A percentile compares a stretch with the other conserved stretches of the same genome.
These are phyloP conservation scores for Gentiana straminea DNA, from an alignment of 257 asterid genomes.

Conservation along the genomic window DNA sequence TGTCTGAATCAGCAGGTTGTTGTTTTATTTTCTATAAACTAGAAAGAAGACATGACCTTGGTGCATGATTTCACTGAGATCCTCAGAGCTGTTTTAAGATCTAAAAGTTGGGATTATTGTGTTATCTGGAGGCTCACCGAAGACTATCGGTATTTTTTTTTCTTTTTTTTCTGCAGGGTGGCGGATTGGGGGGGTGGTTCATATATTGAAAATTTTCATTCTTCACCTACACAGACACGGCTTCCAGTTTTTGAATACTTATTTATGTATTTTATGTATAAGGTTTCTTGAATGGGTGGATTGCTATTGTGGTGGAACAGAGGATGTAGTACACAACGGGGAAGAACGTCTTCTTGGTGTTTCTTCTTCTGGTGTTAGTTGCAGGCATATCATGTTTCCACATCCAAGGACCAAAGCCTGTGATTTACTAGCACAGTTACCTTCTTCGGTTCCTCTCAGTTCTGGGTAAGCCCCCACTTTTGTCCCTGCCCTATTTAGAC, in stretches of 20 bases:
- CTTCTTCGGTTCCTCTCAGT: constrained; percentile 44
- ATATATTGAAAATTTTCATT: too few relatives aligned
- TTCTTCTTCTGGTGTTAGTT: constrained; percentile 32
- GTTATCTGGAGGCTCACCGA: constrained; percentile 59
- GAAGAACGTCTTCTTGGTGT: constrained; percentile 25
- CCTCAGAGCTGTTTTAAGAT: constrained; percentile 56
- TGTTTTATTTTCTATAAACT: neutral
- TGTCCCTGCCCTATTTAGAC: too few relatives aligned
- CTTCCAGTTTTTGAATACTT: too few relatives aligned
- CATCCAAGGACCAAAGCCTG: constrained; percentile 55
- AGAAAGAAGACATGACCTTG: constrained; percentile 33
- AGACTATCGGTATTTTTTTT: constrained; percentile 40
- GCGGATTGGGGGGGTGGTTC: neutral
- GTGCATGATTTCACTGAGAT: constrained; percentile 46
- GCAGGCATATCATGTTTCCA: constrained; percentile 51
- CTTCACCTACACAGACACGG: too few relatives aligned
- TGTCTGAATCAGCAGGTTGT: neutral
- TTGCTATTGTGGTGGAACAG: constrained; percentile 76
- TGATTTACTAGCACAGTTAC: constrained; percentile 45
- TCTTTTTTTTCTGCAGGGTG: too few relatives aligned
- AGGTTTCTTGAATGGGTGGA: constrained; percentile 75
- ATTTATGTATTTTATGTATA: neutral
- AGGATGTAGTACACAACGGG: constrained; percentile 19
- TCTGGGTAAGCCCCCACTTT: constrained; percentile 35
- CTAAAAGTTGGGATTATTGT: constrained; percentile 66